phyloP scores from a whole-genome alignment of 73 alveolate genomes.

The Paramecium sexaurelia region DNA sequence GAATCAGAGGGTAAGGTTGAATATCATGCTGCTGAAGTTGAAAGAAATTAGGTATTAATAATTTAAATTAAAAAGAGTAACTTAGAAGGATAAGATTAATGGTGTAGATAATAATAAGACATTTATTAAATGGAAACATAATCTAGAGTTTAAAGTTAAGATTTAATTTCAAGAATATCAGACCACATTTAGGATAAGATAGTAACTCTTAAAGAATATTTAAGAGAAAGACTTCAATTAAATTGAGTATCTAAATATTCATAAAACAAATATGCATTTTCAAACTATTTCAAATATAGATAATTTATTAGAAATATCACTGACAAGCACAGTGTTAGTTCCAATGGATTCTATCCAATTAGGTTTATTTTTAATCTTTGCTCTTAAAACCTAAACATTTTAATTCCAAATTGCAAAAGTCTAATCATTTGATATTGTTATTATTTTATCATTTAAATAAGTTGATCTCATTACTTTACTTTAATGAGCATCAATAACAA shows the following conservation, averaged over 20 bases:
- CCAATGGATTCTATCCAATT: slow-evolving; percentile 7
- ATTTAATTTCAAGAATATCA: not conserved
- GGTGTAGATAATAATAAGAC: slow-evolving; percentile 52
- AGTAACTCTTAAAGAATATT: slow-evolving; percentile 27
- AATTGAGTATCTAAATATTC: slow-evolving; percentile 11
- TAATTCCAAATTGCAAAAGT: slow-evolving; percentile 10
- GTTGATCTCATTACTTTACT: slow-evolving; percentile 34
- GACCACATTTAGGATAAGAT: slow-evolving; percentile 42
- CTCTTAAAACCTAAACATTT: not conserved
- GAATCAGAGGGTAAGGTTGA: slow-evolving; percentile 57
- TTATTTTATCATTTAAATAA: slow-evolving; percentile 14
- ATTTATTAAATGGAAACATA: slow-evolving; percentile 11
- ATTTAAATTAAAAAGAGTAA: not conserved
- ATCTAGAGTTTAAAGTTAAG: not conserved
- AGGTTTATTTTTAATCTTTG: not conserved
- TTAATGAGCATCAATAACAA: slow-evolving; percentile 48
- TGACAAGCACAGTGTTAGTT: not conserved
- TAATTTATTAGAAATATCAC: slow-evolving; percentile 37
- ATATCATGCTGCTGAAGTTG: slow-evolving; percentile 24
- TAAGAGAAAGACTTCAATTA: slow-evolving; percentile 52
- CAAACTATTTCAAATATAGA: slow-evolving; percentile 24
- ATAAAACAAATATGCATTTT: not conserved
- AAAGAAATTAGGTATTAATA: slow-evolving; percentile 7
- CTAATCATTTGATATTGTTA: slow-evolving; percentile 4
- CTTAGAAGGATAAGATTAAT: slow-evolving; percentile 29